Evolutionary conservation across 768 basidiomycete genomes (phyloP).

Genomic region (Cyclocybe aegerita): DNA sequence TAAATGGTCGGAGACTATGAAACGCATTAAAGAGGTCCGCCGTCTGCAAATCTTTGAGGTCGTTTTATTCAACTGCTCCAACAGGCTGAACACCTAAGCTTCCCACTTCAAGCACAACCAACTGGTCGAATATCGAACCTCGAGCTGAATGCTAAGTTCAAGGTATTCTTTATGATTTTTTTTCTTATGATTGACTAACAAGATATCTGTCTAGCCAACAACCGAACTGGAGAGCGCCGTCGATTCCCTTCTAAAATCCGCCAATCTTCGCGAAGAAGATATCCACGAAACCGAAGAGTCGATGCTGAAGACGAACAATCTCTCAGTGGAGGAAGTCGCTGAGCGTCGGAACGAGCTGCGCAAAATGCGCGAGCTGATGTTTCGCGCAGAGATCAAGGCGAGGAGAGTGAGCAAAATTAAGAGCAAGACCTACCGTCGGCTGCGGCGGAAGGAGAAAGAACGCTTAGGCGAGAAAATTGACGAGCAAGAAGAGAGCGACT

Average conservation of each 20-base stretch:
- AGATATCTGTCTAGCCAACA: slow-evolving; percentile 53
- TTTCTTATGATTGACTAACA: neutral
- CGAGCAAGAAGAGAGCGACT: slow-evolving; percentile 41
- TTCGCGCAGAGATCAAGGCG: slow-evolving; percentile 89
- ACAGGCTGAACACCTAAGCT: slow-evolving; percentile 84
- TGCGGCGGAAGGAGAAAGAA: slow-evolving; percentile 77
- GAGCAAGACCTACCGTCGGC: slow-evolving; percentile 86
- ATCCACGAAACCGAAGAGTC: slow-evolving; percentile 74
- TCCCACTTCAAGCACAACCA: slow-evolving; percentile 73
- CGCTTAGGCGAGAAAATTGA: slow-evolving; percentile 53
- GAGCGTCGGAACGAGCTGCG: slow-evolving; percentile 79
- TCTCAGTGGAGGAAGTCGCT: slow-evolving; percentile 84
- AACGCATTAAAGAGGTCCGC: slow-evolving; percentile 80
- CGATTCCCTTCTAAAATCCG: slow-evolving; percentile 75
- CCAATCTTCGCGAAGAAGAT: slow-evolving; percentile 81
- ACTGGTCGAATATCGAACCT: slow-evolving; percentile 62
- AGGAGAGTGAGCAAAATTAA: slow-evolving; percentile 94
- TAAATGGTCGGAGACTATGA: slow-evolving; percentile 94
- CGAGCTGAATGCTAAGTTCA: slow-evolving; percentile 82
- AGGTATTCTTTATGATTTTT: slow-evolving; percentile 40
- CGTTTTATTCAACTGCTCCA: slow-evolving; percentile 2
- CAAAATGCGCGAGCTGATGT: slow-evolving; percentile 89
- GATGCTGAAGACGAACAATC: slow-evolving; percentile 72
- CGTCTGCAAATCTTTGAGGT: neutral
- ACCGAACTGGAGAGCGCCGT: slow-evolving; percentile 85